Evolutionary conservation across 1,139 yeast species (phyloP).

Genomic region (Taiozyma sp.): DNA sequence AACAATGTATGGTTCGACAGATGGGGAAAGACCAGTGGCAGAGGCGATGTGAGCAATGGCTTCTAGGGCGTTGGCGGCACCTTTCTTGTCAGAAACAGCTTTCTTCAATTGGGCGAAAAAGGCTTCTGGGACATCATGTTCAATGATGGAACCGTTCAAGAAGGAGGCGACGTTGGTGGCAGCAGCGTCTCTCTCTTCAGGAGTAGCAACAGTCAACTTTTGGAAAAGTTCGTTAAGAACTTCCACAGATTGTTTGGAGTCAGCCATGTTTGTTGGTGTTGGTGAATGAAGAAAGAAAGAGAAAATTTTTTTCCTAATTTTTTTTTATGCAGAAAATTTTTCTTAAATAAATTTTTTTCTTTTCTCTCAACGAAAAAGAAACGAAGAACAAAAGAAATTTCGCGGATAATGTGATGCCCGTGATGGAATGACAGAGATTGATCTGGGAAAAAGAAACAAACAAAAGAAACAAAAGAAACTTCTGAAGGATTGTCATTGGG

Average conservation of each 20-base stretch:
- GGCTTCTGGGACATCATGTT: conserved; percentile 94
- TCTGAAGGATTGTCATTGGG: not conserved
- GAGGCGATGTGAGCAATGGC: conserved; percentile 86
- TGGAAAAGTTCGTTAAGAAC: conserved; percentile 92
- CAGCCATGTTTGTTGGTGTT: conserved; percentile 32
- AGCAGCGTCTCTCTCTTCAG: conserved; percentile 81
- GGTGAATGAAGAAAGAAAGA: not conserved
- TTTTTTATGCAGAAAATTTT: not conserved
- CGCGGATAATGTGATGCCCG: not conserved
- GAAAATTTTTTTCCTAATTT: conserved; percentile 1
- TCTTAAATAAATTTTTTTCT: not conserved
- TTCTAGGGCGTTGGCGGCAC: conserved; percentile 72
- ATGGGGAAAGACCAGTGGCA: conserved; percentile 73
- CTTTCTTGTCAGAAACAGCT: conserved; percentile 79
- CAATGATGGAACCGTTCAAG: conserved; percentile 95
- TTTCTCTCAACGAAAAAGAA: not conserved
- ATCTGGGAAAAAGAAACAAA: not conserved
- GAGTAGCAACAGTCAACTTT: conserved; percentile 84
- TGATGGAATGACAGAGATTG: not conserved
- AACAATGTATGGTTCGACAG: conserved; percentile 94
- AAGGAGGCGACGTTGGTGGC: conserved; percentile 89
- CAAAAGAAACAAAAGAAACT: not conserved
- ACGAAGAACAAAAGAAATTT: not conserved
- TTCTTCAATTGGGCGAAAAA: conserved; percentile 76
- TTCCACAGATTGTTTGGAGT: conserved; percentile 44